A percentile compares a stretch with the other conserved stretches of the same genome.
Evolutionary conservation across 1,139 yeast genomes (phyloP).

Genomic region (Candida anutae): DNA sequence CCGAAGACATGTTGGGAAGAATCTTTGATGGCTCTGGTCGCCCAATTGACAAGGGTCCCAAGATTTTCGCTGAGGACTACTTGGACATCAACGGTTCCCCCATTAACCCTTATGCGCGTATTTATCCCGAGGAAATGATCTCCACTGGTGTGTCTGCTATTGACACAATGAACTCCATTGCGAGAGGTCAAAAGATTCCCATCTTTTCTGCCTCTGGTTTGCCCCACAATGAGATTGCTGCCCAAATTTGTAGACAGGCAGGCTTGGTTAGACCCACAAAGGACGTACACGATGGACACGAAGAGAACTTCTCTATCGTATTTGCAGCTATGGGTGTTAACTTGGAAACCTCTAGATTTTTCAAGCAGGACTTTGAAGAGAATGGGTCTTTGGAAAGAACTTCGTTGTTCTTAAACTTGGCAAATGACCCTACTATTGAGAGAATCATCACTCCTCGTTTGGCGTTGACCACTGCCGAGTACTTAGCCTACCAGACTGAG

Average conservation of each 20-base stretch:
- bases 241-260: conserved; percentile 99
- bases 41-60: conserved; percentile 97
- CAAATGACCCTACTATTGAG: conserved; percentile 98
- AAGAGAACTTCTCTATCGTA: conserved; percentile 96
- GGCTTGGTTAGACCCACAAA: conserved; percentile 98
- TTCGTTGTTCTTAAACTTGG: conserved; percentile 90
- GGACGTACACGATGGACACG: conserved; percentile 99
- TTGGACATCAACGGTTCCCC: conserved; percentile 98
- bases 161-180: conserved; percentile 98
- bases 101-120: conserved; percentile 95
- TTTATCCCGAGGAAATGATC: conserved; percentile 99
- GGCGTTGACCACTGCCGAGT: conserved; percentile 98
- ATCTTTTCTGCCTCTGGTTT: conserved; percentile 98
- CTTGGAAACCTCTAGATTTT: conserved; percentile 84
- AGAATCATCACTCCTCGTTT: conserved; percentile 98
- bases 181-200: conserved; percentile 99
- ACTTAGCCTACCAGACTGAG: conserved; percentile 97
- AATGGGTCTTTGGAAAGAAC: conserved; percentile 98
- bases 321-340: conserved; percentile 99
- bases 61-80: conserved; percentile 96
- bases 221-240: conserved; percentile 99
- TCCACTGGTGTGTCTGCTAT: conserved; percentile 98
- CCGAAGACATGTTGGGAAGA: conserved; percentile 96
- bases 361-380: conserved; percentile 98
- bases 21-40: conserved; percentile 98